phyloP scores from a whole-genome alignment of 176 grass and related monocot species.

The Zoysia pacifica region DNA sequence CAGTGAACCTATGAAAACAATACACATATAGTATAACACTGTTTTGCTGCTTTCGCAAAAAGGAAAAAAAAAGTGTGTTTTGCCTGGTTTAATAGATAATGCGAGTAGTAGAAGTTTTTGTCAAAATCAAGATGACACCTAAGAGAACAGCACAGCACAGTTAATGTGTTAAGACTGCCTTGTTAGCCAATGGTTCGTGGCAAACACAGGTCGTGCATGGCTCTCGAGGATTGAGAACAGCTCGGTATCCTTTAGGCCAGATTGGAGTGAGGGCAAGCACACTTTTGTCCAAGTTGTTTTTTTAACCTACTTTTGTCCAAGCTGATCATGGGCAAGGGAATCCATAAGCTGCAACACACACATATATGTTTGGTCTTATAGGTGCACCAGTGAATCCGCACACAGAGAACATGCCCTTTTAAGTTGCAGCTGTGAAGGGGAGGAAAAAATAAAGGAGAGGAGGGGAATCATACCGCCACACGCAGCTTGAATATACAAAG shows the following conservation, averaged over 20 bases:
- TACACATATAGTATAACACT: not conserved
- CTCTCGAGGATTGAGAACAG: not conserved
- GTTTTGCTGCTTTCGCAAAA: no score
- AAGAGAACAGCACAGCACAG: not conserved
- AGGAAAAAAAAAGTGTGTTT: not conserved
- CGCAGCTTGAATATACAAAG: not conserved
- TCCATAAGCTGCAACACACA: not conserved
- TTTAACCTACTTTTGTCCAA: not conserved
- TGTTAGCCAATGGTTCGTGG: not conserved
- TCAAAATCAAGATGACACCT: not conserved
- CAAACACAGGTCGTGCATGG: not conserved
- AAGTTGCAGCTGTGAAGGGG: not conserved
- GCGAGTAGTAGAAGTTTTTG: not conserved
- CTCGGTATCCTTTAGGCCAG: not conserved
- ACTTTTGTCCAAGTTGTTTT: constrained; percentile 5
- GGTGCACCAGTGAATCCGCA: not conserved
- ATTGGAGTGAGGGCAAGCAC: not conserved
- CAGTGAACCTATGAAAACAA: not conserved
- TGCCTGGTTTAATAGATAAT: not conserved
- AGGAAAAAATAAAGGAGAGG: not conserved
- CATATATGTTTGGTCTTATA: not conserved
- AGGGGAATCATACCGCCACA: not conserved
- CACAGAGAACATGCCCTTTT: not conserved
- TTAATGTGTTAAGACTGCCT: not conserved
- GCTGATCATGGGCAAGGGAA: constrained; percentile 31